phyloP scores from a whole-genome alignment of 768 basidiomycete species.

The Mycena albidolilacea region DNA sequence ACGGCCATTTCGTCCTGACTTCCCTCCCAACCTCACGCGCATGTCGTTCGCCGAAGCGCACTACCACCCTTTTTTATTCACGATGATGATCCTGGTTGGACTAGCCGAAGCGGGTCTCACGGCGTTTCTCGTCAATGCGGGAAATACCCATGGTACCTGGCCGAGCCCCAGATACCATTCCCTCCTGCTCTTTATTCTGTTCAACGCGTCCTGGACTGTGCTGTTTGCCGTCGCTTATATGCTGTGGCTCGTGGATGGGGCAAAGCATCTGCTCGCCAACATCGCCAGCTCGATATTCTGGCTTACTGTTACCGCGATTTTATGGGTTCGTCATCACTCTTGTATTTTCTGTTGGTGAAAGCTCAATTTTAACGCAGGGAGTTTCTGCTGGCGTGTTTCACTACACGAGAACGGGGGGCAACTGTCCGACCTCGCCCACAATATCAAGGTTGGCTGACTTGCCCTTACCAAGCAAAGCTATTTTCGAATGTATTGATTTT shows the following conservation, averaged over 20 bases:
- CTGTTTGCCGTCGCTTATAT: constrained; percentile 80
- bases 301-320: constrained; percentile 72
- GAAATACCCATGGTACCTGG: constrained; percentile 75
- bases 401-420: constrained; percentile 69
- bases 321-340: constrained; percentile 72
- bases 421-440: constrained; percentile 67
- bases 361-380: constrained; percentile 59
- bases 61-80: constrained; percentile 75
- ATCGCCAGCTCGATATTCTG: constrained; percentile 84
- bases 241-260: constrained; percentile 78
- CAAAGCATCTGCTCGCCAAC: constrained; percentile 78
- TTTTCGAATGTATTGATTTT: not conserved
- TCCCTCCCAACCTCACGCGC: constrained; percentile 3
- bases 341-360: constrained; percentile 1
- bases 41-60: constrained; percentile 47
- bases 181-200: constrained; percentile 73
- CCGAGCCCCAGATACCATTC: constrained; percentile 74
- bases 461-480: constrained; percentile 22
- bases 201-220: constrained; percentile 83
- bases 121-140: constrained; percentile 79
- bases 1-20: constrained; percentile 16
- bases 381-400: constrained; percentile 78
- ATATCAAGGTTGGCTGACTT: constrained; percentile 63
- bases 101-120: constrained; percentile 84
- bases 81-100: constrained; percentile 75